A percentile compares a stretch with the other conserved stretches of the same genome.
These are phyloP conservation scores for Trypanosoma conorhini DNA, from an alignment of 208 protist genomes.

Conservation along the genomic window DNA sequence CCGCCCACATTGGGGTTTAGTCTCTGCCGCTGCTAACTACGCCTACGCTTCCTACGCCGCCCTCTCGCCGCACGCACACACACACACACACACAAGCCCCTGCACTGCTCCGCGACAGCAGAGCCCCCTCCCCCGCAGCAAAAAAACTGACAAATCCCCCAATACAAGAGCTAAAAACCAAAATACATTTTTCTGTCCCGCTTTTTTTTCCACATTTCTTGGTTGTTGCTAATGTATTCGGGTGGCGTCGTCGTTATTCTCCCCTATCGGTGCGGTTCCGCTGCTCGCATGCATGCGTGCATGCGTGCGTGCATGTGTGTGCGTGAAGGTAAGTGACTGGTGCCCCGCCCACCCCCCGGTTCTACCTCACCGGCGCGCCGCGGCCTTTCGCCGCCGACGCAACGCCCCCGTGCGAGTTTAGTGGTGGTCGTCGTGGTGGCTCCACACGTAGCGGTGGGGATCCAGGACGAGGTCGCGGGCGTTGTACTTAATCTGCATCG, in stretches of 20 bases:
- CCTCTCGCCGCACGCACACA: background rate
- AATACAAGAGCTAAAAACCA: background rate
- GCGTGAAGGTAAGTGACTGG: background rate
- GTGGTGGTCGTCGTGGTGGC: slow-evolving; percentile 80
- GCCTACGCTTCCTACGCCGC: background rate
- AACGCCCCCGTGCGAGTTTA: slow-evolving; percentile 32
- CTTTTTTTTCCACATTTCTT: background rate
- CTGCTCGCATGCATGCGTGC: no score
- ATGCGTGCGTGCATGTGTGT: background rate
- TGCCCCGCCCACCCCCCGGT: background rate
- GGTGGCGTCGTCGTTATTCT: background rate
- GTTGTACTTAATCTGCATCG: slow-evolving; percentile 88
- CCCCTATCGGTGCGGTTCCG: background rate
- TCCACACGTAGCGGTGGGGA: slow-evolving; percentile 89
- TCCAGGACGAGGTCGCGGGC: slow-evolving; percentile 76
- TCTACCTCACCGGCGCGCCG: slow-evolving; percentile 1
- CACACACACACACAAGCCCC: background rate
- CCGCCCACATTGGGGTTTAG: background rate
- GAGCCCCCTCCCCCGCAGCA: background rate
- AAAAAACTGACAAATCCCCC: background rate
- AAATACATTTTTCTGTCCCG: background rate
- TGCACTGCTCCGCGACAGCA: background rate
- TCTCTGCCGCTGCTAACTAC: background rate
- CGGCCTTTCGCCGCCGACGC: background rate
- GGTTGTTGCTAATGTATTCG: background rate